These are phyloP conservation scores for Monilinia aucupariae DNA, from an alignment of 2,329 filamentous ascomycete genomes.

Conservation along the genomic window DNA sequence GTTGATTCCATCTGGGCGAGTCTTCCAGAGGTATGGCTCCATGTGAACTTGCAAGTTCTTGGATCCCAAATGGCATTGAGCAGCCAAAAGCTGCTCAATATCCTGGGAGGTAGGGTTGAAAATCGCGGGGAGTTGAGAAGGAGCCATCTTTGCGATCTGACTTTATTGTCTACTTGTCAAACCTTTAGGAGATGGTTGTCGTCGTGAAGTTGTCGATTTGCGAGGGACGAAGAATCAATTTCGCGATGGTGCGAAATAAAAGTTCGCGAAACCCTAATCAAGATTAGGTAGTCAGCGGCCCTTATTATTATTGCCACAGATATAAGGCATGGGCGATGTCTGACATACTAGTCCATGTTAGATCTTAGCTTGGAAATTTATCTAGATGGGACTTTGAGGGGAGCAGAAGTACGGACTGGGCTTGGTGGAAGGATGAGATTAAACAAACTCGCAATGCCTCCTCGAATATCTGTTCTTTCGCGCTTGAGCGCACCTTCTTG, in stretches of 20 bases:
- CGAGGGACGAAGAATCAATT: slow-evolving; percentile 12
- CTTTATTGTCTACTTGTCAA: slow-evolving; percentile 35
- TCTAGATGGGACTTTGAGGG: slow-evolving; percentile 15
- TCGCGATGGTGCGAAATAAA: slow-evolving; percentile 17
- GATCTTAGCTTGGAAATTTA: slow-evolving; percentile 22
- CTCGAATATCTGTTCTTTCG: slow-evolving; percentile 56
- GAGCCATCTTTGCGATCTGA: slow-evolving; percentile 77
- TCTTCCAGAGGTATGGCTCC: slow-evolving; percentile 99
- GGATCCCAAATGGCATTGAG: slow-evolving; percentile 92
- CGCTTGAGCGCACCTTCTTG: slow-evolving; percentile 55
- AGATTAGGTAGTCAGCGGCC: slow-evolving; percentile 4
- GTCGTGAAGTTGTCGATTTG: slow-evolving; percentile 27
- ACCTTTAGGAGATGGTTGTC: slow-evolving; percentile 15
- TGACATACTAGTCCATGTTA: slow-evolving; percentile 30
- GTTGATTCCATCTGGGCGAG: slow-evolving; percentile 95
- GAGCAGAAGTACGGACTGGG: slow-evolving; percentile 2
- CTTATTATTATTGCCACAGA: background rate
- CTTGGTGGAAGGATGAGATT: background rate
- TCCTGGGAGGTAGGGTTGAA: slow-evolving; percentile 97
- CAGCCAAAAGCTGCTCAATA: slow-evolving; percentile 98
- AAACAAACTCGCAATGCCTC: slow-evolving; percentile 49
- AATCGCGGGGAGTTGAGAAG: slow-evolving; percentile 84
- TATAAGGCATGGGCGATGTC: fast-evolving
- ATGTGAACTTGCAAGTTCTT: slow-evolving; percentile 99
- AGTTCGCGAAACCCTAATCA: slow-evolving; percentile 19